phyloP scores from a whole-genome alignment of 2,329 filamentous ascomycete species.

The Helotiales sp. region DNA sequence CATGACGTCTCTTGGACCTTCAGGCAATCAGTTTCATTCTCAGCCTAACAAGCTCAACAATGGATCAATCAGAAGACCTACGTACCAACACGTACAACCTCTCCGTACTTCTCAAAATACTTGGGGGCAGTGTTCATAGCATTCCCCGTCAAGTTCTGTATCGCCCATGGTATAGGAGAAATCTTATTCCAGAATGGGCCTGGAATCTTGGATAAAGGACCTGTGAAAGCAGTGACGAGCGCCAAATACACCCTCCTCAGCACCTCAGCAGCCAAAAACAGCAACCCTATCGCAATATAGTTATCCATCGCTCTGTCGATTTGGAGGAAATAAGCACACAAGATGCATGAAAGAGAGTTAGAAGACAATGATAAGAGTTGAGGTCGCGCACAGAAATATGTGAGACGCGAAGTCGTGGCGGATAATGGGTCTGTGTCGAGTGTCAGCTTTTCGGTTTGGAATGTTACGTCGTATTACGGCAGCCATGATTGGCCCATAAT shows the following conservation, averaged over 20 bases:
- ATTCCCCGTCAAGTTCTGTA: conserved; percentile 16
- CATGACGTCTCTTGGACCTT: conserved; percentile 18
- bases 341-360: too few species aligned
- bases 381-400: too few species aligned
- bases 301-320: conserved; percentile 2
- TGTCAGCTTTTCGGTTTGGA: neutral
- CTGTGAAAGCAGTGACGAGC: conserved; percentile 16
- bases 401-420: neutral
- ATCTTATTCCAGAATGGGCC: conserved; percentile 18
- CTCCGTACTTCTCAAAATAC: conserved; percentile 22
- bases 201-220: conserved; percentile 22
- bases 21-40: neutral
- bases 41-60: neutral
- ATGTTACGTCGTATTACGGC: neutral
- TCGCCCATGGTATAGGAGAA: conserved; percentile 15
- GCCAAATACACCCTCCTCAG: conserved; percentile 11
- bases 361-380: too few species aligned
- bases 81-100: conserved; percentile 22
- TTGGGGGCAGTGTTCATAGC: conserved; percentile 8
- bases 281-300: neutral
- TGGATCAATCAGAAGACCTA: neutral
- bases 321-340: too few species aligned
- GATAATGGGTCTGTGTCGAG: neutral
- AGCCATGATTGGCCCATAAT: too few species aligned
- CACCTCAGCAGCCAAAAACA: conserved; percentile 8